These are phyloP conservation scores for Starmerella gropengiesseri DNA, from an alignment of 805 yeast genomes.

Conservation along the genomic window DNA sequence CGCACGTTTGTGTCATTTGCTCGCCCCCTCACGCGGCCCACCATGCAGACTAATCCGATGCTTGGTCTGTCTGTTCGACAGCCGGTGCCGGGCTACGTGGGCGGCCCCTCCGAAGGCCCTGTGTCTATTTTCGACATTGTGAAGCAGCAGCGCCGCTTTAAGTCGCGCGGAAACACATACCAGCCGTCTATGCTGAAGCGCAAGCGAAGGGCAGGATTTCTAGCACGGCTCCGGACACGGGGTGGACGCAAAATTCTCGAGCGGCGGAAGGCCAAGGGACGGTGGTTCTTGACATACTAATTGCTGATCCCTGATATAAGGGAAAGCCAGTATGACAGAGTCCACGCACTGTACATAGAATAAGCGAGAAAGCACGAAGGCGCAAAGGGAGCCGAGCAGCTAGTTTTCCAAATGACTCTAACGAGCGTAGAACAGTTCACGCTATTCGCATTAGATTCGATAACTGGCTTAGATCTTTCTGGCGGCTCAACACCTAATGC, in stretches of 20 bases:
- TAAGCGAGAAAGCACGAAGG: too few relatives aligned
- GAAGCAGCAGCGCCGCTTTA: conserved; percentile 27
- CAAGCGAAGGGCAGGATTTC: conserved; percentile 80
- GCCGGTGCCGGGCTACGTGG: neutral
- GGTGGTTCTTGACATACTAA: conserved; percentile 85
- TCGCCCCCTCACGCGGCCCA: conserved; percentile 17
- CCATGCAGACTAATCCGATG: neutral
- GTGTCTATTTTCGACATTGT: conserved; percentile 13
- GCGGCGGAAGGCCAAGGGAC: conserved; percentile 74
- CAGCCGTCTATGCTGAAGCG: conserved; percentile 88
- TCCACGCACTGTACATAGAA: neutral
- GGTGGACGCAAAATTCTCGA: conserved; percentile 69
- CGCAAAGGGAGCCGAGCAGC: too few relatives aligned
- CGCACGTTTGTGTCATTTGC: conserved; percentile 19
- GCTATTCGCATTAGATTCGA: too few relatives aligned
- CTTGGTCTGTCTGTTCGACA: neutral
- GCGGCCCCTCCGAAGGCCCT: conserved; percentile 4
- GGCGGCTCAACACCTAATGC: too few relatives aligned
- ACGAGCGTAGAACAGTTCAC: too few relatives aligned
- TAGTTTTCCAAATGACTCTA: too few relatives aligned
- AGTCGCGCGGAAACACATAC: conserved; percentile 85
- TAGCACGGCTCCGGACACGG: conserved; percentile 66
- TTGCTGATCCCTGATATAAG: too few relatives aligned
- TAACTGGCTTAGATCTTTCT: too few relatives aligned
- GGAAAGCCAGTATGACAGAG: too few relatives aligned